A percentile compares a stretch with the other conserved stretches of the same genome.
phyloP scores from a whole-genome alignment of 2,329 filamentous ascomycete genomes.

The Fusarium sp. region DNA sequence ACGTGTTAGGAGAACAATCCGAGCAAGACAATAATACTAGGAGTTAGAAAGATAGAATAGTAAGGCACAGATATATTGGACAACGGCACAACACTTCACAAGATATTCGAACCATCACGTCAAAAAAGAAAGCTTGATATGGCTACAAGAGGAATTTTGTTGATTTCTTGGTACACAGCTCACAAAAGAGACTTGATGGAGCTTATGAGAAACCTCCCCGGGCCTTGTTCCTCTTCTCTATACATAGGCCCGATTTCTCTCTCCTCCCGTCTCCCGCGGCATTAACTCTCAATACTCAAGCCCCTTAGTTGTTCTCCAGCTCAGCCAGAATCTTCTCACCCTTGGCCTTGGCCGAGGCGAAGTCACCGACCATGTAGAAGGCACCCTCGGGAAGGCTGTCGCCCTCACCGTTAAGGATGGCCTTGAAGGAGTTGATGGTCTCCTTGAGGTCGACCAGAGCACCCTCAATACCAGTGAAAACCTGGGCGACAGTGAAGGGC shows the following conservation, averaged over 20 bases:
- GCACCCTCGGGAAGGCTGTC: slow-evolving; percentile 94
- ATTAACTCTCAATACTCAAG: slow-evolving; percentile 51
- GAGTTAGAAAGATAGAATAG: neutral
- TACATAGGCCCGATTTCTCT: slow-evolving; percentile 61
- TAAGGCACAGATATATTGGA: neutral
- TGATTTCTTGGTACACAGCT: slow-evolving; percentile 71
- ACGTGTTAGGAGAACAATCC: neutral
- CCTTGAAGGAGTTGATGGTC: slow-evolving; percentile 97
- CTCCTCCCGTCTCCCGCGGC: slow-evolving; percentile 46
- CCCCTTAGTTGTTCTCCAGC: slow-evolving; percentile 73
- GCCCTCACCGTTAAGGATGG: slow-evolving; percentile 93
- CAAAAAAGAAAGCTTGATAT: slow-evolving; percentile 45
- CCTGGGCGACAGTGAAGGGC: slow-evolving; percentile 90
- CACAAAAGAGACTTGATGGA: slow-evolving; percentile 70
- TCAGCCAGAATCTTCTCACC: slow-evolving; percentile 99
- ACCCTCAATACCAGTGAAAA: slow-evolving; percentile 95
- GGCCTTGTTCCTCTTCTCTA: slow-evolving; percentile 67
- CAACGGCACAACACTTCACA: neutral
- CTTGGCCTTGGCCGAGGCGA: slow-evolving; percentile 92
- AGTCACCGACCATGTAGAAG: slow-evolving; percentile 99
- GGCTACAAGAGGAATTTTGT: slow-evolving; percentile 60
- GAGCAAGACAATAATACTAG: neutral
- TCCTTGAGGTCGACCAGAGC: slow-evolving; percentile 98
- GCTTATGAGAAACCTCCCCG: slow-evolving; percentile 62
- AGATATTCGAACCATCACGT: slow-evolving; percentile 15